Percentiles rank a stretch among this genome's conserved stretches.
Evolutionary conservation across 306 rosid genomes (phyloP).

Genomic region (Hylodesmum podocarpum): DNA sequence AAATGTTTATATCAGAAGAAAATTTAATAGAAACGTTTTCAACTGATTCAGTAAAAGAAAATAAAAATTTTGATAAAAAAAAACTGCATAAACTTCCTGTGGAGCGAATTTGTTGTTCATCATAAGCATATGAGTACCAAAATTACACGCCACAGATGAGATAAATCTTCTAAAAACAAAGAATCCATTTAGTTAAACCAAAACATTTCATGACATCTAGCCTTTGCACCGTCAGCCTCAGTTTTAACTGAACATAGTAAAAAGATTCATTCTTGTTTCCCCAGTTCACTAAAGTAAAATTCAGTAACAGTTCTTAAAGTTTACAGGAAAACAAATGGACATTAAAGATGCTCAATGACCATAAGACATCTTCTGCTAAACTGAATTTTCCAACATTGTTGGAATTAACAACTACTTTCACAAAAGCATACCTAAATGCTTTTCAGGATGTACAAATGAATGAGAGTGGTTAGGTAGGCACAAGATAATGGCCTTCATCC

Average conservation of each 20-base stretch:
- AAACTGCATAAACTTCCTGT: too few species aligned
- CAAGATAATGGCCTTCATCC: slow-evolving; percentile 53
- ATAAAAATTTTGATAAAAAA: too few species aligned
- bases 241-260: neutral
- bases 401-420: slow-evolving; percentile 8
- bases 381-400: slow-evolving; percentile 18
- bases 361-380: neutral
- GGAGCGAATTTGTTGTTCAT: too few species aligned
- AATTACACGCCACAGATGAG: too few species aligned
- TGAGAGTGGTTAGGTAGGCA: slow-evolving; percentile 54
- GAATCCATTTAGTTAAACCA: too few species aligned
- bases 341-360: slow-evolving; percentile 8
- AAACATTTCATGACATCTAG: too few species aligned
- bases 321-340: slow-evolving; percentile 8
- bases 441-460: slow-evolving; percentile 17
- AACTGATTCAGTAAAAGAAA: too few species aligned
- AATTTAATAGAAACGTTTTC: too few species aligned
- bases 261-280: neutral
- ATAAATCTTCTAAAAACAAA: neutral
- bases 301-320: neutral
- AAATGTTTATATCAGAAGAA: too few species aligned
- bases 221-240: too few species aligned
- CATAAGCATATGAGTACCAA: too few species aligned
- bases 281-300: neutral
- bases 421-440: slow-evolving; percentile 14